Evolutionary conservation across 768 basidiomycete species (phyloP).

Genomic region (Agrocybe chaxingu): DNA sequence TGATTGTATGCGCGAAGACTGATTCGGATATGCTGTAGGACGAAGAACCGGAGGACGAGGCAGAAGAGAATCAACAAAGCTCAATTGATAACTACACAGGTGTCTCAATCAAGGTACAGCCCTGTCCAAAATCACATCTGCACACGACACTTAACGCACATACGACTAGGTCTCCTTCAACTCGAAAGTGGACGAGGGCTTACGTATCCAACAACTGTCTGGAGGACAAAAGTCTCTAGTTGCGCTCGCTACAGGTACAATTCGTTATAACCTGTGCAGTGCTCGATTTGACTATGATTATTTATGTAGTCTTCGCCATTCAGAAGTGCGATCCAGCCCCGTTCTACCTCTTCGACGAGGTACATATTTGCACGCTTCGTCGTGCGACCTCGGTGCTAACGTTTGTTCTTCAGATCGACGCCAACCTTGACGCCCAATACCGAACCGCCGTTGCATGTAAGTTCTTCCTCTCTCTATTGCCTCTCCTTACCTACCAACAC

Average conservation of each 20-base stretch:
- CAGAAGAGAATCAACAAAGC: constrained; percentile 68
- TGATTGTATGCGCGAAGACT: background rate
- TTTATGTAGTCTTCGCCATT: constrained; percentile 82
- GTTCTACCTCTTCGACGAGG: constrained; percentile 99
- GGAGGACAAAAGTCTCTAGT: constrained; percentile 98
- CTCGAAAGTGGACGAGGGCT: constrained; percentile 94
- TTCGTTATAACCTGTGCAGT: background rate
- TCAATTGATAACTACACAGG: constrained; percentile 94
- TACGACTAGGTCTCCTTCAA: constrained; percentile 90
- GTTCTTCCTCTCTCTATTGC: constrained; percentile 20
- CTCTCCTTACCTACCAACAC: background rate
- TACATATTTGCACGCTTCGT: constrained; percentile 17
- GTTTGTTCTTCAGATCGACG: constrained; percentile 69
- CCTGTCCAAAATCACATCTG: background rate
- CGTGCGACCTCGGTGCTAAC: background rate
- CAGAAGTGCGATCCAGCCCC: constrained; percentile 99
- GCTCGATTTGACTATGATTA: background rate
- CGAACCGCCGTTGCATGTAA: constrained; percentile 93
- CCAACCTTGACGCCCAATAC: constrained; percentile 96
- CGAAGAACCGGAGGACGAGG: constrained; percentile 71
- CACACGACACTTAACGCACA: background rate
- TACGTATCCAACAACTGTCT: constrained; percentile 94
- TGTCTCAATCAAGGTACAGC: constrained; percentile 82
- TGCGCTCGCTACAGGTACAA: constrained; percentile 82
- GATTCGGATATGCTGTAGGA: constrained; percentile 40